Evolutionary conservation across 176 grass and related monocot species (phyloP).

Genomic region (Paspalum vaginatum): DNA sequence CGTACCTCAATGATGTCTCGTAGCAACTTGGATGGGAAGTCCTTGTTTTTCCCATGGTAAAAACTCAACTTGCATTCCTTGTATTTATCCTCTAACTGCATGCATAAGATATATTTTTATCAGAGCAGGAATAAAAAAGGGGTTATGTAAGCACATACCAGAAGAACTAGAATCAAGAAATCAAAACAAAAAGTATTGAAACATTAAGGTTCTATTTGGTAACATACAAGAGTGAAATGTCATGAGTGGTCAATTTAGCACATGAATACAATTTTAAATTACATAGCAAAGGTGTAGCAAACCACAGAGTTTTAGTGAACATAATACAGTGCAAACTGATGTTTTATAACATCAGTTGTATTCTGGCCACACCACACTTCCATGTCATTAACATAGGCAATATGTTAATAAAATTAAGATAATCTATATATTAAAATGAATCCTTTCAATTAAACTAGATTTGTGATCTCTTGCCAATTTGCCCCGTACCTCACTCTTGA

Average conservation of each 20-base stretch:
- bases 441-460: conserved; percentile 15
- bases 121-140: conserved; percentile 22
- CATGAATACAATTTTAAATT: not conserved
- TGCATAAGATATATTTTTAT: conserved; percentile 43
- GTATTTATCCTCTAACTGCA: conserved; percentile 86
- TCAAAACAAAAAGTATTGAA: conserved; percentile 17
- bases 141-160: conserved; percentile 8
- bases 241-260: not conserved
- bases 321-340: conserved; percentile 12
- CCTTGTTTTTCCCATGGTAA: conserved; percentile 49
- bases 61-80: conserved; percentile 59
- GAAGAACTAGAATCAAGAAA: conserved; percentile 16
- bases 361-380: not conserved
- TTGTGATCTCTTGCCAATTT: conserved; percentile 22
- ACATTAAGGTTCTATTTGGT: not conserved
- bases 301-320: conserved; percentile 1
- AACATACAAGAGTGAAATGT: conserved; percentile 4
- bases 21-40: conserved; percentile 82
- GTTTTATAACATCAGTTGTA: conserved; percentile 1
- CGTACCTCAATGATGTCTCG: conserved; percentile 76
- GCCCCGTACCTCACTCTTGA: conserved; percentile 75
- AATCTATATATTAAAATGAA: conserved; percentile 5
- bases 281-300: not conserved
- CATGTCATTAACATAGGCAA: conserved; percentile 8
- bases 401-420: conserved; percentile 1